A percentile compares a stretch with the other conserved stretches of the same genome.
These are phyloP conservation scores for Trichosanthes truncata DNA, from an alignment of 306 rosid genomes.

Conservation along the genomic window DNA sequence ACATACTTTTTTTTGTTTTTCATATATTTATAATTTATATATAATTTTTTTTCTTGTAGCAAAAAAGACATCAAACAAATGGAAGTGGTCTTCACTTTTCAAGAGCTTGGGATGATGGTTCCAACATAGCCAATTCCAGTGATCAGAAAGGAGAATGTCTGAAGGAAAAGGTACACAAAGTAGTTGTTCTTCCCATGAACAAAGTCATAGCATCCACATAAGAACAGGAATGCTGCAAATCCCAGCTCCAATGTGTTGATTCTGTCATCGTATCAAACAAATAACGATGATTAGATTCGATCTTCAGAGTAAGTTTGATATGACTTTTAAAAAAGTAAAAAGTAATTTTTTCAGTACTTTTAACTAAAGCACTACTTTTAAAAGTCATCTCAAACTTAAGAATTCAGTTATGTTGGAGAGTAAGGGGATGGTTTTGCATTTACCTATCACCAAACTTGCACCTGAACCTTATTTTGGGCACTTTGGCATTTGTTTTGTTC, in stretches of 20 bases:
- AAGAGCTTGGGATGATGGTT: conserved; percentile 72
- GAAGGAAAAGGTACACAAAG: conserved; percentile 89
- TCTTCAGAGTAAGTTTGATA: neutral
- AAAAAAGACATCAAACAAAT: neutral
- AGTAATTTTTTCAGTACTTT: no score
- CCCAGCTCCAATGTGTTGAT: conserved; percentile 79
- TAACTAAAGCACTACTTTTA: neutral
- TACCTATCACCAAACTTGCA: conserved; percentile 74
- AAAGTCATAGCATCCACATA: conserved; percentile 93
- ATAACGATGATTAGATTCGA: neutral
- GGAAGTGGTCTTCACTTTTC: neutral
- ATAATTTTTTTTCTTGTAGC: neutral
- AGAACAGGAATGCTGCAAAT: conserved; percentile 76
- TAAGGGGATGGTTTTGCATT: conserved; percentile 1
- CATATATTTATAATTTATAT: neutral
- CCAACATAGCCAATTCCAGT: conserved; percentile 92
- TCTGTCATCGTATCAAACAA: conserved; percentile 27
- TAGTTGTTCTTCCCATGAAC: conserved; percentile 88
- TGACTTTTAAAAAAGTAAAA: neutral
- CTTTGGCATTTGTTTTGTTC: conserved; percentile 48
- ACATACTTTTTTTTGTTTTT: neutral
- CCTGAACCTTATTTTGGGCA: conserved; percentile 29
- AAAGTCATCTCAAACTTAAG: neutral
- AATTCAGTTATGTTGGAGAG: neutral
- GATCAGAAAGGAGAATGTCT: conserved; percentile 66